A percentile compares a stretch with the other conserved stretches of the same genome.
These are phyloP conservation scores for Wickerhamiella azymoides DNA, from an alignment of 805 yeast genomes.

Conservation along the genomic window DNA sequence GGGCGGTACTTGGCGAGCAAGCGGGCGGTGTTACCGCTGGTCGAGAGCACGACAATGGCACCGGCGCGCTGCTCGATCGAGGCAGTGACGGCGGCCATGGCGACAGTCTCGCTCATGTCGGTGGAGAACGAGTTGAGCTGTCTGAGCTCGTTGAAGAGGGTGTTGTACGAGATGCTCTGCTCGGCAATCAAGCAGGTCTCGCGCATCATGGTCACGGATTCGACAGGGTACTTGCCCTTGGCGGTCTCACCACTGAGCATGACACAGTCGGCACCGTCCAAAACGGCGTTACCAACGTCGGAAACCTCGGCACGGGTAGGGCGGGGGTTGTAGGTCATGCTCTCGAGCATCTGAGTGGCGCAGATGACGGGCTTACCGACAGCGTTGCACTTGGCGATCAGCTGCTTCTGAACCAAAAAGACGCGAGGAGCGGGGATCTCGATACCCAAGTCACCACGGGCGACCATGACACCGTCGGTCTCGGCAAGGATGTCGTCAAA, in stretches of 20 bases:
- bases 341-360: conserved; percentile 99
- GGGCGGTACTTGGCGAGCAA: conserved; percentile 96
- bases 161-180: conserved; percentile 82
- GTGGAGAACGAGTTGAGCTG: conserved; percentile 76
- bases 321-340: conserved; percentile 99
- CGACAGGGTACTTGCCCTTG: conserved; percentile 95
- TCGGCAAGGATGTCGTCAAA: conserved; percentile 87
- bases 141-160: conserved; percentile 76
- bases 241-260: conserved; percentile 99
- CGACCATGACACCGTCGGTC: conserved; percentile 99
- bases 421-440: conserved; percentile 99
- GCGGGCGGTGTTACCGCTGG: conserved; percentile 92
- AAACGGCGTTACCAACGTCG: conserved; percentile 97
- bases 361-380: conserved; percentile 99
- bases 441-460: conserved; percentile 99
- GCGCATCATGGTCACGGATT: conserved; percentile 98
- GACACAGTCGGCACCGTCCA: conserved; percentile 99
- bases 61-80: conserved; percentile 91
- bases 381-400: conserved; percentile 97
- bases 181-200: conserved; percentile 94
- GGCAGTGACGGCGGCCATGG: conserved; percentile 93
- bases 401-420: conserved; percentile 94
- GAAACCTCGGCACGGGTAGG: conserved; percentile 99
- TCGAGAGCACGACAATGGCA: conserved; percentile 92
- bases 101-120: conserved; percentile 89